Evolutionary conservation across 2,329 filamentous ascomycete genomes (phyloP), one percentile per base, ranked within the genome.

Genomic region (Diaporthe citriasiana): DNA sequence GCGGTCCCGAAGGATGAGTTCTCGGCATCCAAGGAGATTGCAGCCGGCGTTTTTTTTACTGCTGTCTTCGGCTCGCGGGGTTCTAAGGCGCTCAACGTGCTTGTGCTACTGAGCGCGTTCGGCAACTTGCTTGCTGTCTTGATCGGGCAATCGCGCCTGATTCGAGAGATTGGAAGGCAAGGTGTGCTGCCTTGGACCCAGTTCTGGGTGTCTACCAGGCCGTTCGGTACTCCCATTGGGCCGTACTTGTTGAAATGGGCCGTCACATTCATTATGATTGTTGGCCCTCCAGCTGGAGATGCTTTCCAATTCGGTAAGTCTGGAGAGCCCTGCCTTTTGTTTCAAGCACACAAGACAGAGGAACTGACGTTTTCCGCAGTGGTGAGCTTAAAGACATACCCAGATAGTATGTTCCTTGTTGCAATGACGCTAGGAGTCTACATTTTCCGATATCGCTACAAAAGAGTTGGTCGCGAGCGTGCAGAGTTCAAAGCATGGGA

Each of bases 141-240:
- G 15, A 84, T 92, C 40, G 89, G 89, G 0, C 81, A 85, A 3
- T 90, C 89, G 0, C 84, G 90, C 10, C 81, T 90, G 76, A 88
- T 92, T 50, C 85, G 90, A 17, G 91, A 92, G 79, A 90, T 89
- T 74, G 91, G 89, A 55, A 85, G 88, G 74, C 90, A 92, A 82
- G 90, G 90, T 9, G 89, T 92, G 0, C 83, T 92, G 1, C 90
- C 90, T 0, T 92, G 81, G n/a, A 86, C 90, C 1, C 80, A 81
- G 1, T 89, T 92, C 75, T 93, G 91, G 90, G 90, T 89, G 0
- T 90, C 88, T 0, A 92, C 90, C 0, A 86, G 85, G 72, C 91
- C 91, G 0, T 92, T 92, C 73, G 90, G 90, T 2, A 93, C 91
- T 0, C 90, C 91, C 0, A 77, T 91, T 0, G 90, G 89, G 0